Conservation (phyloP, 805 yeast genomes). For the Candida corydali region DNA sequence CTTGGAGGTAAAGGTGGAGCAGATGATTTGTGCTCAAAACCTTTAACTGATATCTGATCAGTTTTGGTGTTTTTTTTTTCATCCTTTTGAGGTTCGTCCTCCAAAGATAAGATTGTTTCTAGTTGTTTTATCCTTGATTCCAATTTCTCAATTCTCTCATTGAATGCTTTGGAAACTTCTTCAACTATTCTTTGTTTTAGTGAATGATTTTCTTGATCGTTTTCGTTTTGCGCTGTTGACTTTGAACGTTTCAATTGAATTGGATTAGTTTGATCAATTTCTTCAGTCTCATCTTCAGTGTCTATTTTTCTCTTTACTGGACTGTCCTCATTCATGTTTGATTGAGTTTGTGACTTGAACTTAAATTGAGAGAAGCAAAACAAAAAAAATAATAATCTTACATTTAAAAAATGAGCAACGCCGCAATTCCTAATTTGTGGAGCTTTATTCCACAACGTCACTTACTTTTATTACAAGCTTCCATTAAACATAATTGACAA, state of each 20-base stretch:
- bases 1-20: conserved; percentile 9
- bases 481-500: no score
- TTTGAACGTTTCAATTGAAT: conserved; percentile 8
- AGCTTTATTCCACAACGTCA: no score
- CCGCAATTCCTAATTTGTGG: neutral
- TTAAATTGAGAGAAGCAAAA: neutral
- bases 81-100: neutral
- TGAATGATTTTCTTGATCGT: neutral
- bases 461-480: neutral
- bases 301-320: conserved; percentile 18
- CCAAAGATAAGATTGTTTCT: conserved; percentile 4
- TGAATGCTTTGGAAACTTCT: conserved; percentile 22
- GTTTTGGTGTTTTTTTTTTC: neutral
- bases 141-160: conserved; percentile 9
- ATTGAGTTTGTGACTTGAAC: neutral
- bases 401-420: no score
- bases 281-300: conserved; percentile 7
- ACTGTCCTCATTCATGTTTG: conserved; percentile 12
- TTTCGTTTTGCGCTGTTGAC: conserved; percentile 13
- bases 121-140: conserved; percentile 8
- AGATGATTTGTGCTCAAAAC: no score
- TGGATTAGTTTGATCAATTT: neutral
- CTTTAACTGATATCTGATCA: neutral
- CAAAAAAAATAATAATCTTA: neutral
- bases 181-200: conserved; percentile 30